Evolutionary conservation across 768 basidiomycete species (phyloP).

Genomic region (Amanita jacksonii): DNA sequence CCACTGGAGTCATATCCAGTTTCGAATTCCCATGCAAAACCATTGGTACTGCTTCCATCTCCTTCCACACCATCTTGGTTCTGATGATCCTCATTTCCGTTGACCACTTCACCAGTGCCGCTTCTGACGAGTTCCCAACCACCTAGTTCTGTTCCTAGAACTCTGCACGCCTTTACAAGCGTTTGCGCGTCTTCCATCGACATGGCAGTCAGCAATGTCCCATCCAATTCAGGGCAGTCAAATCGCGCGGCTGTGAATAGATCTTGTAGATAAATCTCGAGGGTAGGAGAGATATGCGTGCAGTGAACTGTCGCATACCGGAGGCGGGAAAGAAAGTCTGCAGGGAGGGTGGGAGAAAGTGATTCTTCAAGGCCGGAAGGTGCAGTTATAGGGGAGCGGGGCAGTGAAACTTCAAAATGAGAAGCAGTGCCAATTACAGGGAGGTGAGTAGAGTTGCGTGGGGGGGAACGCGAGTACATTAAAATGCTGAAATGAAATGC

Average conservation of each 20-base stretch:
- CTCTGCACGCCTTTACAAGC: conserved; percentile 56
- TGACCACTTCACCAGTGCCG: not conserved
- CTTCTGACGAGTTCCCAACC: conserved; percentile 45
- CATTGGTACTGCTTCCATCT: too few relatives aligned
- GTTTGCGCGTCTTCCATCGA: conserved; percentile 55
- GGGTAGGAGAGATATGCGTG: conserved; percentile 37
- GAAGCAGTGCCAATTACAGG: not conserved
- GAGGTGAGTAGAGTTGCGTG: too few relatives aligned
- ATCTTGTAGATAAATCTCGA: conserved; percentile 61
- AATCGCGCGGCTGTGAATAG: conserved; percentile 63
- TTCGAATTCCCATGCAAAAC: too few relatives aligned
- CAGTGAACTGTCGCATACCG: conserved; percentile 23
- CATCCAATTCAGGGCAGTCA: conserved; percentile 58
- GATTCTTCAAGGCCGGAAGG: not conserved
- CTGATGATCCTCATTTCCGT: not conserved
- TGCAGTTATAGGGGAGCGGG: not conserved
- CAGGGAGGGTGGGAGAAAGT: conserved; percentile 15
- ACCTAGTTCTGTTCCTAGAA: conserved; percentile 52
- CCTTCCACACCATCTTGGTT: not conserved
- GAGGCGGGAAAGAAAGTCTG: conserved; percentile 20
- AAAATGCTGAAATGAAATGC: not conserved
- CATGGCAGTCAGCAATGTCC: conserved; percentile 51
- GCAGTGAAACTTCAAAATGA: not conserved
- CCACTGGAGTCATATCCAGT: not conserved
- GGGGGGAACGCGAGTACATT: not conserved